Evolutionary conservation across 2,329 filamentous ascomycete genomes (phyloP).

Genomic region (Pyricularia sp.): DNA sequence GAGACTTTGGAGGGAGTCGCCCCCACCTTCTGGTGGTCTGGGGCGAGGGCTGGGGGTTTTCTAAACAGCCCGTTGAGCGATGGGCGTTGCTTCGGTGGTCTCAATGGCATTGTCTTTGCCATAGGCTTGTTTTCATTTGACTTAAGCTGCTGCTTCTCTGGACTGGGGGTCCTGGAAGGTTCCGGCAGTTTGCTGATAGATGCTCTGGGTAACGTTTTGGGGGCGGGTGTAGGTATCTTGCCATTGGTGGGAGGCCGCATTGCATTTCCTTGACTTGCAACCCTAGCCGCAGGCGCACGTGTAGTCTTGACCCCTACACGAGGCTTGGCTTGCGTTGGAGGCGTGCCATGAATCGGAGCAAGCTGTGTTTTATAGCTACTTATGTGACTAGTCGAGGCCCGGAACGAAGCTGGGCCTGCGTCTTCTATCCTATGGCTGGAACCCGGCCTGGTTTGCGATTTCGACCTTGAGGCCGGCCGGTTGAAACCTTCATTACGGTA

Average conservation of each 20-base stretch:
- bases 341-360: conserved; percentile 31
- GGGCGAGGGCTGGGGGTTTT: conserved; percentile 40
- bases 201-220: conserved; percentile 16
- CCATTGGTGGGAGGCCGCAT: conserved; percentile 2
- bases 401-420: conserved; percentile 23
- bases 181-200: conserved; percentile 8
- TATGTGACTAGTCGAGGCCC: conserved; percentile 33
- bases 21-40: conserved; percentile 20
- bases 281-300: conserved; percentile 22
- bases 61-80: conserved; percentile 44
- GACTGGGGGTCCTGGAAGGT: conserved; percentile 27
- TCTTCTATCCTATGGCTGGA: conserved; percentile 43
- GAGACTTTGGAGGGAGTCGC: conserved; percentile 16
- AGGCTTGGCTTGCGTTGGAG: conserved; percentile 24
- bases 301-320: conserved; percentile 23
- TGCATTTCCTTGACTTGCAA: not conserved
- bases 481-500: conserved; percentile 52
- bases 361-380: conserved; percentile 33
- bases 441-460: conserved; percentile 36
- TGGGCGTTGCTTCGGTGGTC: conserved; percentile 38
- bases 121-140: conserved; percentile 14
- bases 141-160: conserved; percentile 25
- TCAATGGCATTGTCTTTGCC: conserved; percentile 36
- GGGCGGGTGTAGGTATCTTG: conserved; percentile 23
- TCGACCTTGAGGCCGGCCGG: conserved; percentile 37